Conservation (phyloP, 257 asterid genomes). For the Paulownia fortunei region DNA sequence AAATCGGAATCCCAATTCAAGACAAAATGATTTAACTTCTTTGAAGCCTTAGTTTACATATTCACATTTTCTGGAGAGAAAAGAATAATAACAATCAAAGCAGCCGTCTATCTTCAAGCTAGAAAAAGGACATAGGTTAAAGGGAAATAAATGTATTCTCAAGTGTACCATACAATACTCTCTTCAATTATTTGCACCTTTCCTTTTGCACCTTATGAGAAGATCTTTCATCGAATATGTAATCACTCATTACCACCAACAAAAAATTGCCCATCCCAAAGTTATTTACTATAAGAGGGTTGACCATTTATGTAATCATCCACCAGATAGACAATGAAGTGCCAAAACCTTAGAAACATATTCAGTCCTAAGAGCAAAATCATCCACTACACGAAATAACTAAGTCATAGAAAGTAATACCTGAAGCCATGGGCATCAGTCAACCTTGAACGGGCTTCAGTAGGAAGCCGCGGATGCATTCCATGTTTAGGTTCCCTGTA, state of each 20-base stretch:
- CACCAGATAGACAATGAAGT: slow-evolving; percentile 12
- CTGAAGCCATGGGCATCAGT: slow-evolving; percentile 74
- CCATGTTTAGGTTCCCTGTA: slow-evolving; percentile 78
- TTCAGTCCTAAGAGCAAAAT: slow-evolving; percentile 8
- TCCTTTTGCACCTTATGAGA: background rate
- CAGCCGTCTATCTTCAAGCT: background rate
- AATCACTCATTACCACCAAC: slow-evolving; percentile 17
- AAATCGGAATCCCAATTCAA: background rate
- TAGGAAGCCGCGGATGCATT: slow-evolving; percentile 60
- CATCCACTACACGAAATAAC: slow-evolving; percentile 23
- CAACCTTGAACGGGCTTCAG: slow-evolving; percentile 74
- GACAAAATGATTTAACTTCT: background rate
- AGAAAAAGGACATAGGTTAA: background rate
- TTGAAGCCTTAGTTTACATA: background rate
- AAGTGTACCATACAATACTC: background rate
- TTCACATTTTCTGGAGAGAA: slow-evolving; percentile 1
- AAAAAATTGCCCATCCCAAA: background rate
- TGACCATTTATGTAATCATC: slow-evolving; percentile 9
- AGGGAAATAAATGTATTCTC: background rate
- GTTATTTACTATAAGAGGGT: background rate
- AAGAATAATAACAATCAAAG: background rate
- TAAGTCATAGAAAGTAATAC: slow-evolving; percentile 43
- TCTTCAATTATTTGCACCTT: background rate
- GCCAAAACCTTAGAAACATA: slow-evolving; percentile 18
- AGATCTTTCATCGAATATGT: slow-evolving; percentile 9